Base-by-base conservation (phyloP, 2,329 filamentous ascomycete genomes). In the Colletotrichum musae region DNA sequence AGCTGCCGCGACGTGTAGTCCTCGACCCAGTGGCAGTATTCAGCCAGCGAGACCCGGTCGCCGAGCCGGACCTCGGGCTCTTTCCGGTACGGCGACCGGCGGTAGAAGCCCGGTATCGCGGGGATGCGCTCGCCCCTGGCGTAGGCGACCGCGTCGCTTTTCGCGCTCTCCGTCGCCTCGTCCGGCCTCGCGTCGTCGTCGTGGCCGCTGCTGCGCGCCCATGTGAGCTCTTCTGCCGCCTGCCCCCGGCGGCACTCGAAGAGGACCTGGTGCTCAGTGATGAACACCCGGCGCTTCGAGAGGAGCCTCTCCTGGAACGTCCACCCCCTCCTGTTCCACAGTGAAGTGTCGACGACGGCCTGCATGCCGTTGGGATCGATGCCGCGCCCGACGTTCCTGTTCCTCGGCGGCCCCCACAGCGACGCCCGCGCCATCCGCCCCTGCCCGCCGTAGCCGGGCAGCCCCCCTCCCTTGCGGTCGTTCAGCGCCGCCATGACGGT, bases 401-500 rank as follows among this genome's bases (percentile, higher is more conserved):
- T 62, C 15, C 52, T 32, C n/a, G 64, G 50, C 15, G 64, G 64
- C 4, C 53, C 59, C 59, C 52, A 64, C 2, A 64, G 26, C 5
- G 59, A 68, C n/a, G 58, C 59, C 28, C 64, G 39, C 15, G 51
- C 15, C n/a, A n/a, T 41, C 45, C 51, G 63, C 4, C 28, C 15
- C 6, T 52, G 41, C 3, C 41, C 52, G 6, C 24, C 24, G 24
- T 64, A 68, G 13, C 64, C 58, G 7, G 59, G 58, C 36, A 62
- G 26, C 4, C 64, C 59, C 13, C 28, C 50, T 1, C 64, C 51
- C 7, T 79, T 70, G 6, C 78, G 77, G 51, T 81, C 79, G 7
- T 80, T 79, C 18, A 80, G 72, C 1, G 81, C 82, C 1, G 81
- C 81, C 39, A 84, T 76, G 6, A 86, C 80, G 13, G 81, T 82